Percentiles rank a stretch among this genome's conserved stretches.
phyloP scores from a whole-genome alignment of 345 rosid species.

The Heritiera fomes region DNA sequence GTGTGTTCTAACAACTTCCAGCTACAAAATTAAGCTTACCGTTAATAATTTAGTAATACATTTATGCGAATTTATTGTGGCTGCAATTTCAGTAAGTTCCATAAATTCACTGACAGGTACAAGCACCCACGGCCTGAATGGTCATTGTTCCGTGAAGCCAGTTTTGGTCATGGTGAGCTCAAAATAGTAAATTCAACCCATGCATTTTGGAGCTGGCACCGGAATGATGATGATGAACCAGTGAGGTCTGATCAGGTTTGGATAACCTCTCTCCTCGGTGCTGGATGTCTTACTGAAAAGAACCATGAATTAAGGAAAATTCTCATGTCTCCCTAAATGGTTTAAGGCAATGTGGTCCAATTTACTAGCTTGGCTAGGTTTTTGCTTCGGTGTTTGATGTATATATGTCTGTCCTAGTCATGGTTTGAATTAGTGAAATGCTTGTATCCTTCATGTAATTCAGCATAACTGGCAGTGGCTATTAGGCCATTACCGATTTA shows the following conservation, averaged over 20 bases:
- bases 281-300: constrained; percentile 61
- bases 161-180: constrained; percentile 97
- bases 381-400: neutral
- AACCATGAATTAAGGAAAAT: constrained; percentile 44
- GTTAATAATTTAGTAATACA: neutral
- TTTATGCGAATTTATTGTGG: neutral
- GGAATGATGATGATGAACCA: constrained; percentile 96
- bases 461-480: neutral
- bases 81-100: neutral
- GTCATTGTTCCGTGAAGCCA: constrained; percentile 96
- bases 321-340: constrained; percentile 47
- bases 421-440: neutral
- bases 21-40: neutral
- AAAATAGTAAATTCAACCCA: constrained; percentile 72
- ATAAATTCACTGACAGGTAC: constrained; percentile 43
- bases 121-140: constrained; percentile 72
- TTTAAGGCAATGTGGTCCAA: neutral
- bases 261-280: constrained; percentile 68
- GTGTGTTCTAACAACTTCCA: neutral
- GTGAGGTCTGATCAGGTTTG: constrained; percentile 78
- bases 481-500: neutral
- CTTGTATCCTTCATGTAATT: neutral
- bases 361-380: neutral
- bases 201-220: constrained; percentile 93
- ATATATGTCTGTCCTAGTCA: neutral